Evolutionary conservation across 2,329 filamentous ascomycete species (phyloP).

Genomic region (Alternaria burnsii): DNA sequence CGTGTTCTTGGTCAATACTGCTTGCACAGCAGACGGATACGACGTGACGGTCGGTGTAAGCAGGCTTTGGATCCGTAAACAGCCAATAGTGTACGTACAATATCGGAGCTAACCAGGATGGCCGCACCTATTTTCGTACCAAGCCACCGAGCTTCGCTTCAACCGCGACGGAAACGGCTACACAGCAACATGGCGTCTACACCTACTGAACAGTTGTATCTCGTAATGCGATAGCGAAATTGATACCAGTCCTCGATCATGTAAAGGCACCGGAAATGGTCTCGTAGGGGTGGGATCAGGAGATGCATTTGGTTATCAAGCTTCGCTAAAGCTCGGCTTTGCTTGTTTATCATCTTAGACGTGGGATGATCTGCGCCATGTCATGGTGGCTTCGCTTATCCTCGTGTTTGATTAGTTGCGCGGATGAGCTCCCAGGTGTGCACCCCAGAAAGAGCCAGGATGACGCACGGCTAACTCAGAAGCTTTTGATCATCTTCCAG

Average conservation of each 20-base stretch:
- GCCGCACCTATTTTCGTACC: neutral
- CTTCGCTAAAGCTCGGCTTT: conserved; percentile 10
- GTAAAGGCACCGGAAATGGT: neutral
- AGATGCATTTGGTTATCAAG: neutral
- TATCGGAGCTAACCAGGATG: conserved; percentile 5
- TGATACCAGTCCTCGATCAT: neutral
- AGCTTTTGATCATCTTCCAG: neutral
- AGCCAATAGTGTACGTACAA: conserved; percentile 2
- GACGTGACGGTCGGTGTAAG: conserved; percentile 1
- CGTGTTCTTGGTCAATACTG: neutral
- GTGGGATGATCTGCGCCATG: neutral
- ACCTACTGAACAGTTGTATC: neutral
- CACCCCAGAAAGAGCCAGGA: neutral
- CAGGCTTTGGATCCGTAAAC: neutral
- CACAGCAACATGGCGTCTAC: neutral
- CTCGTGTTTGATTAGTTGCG: neutral
- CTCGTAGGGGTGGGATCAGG: neutral
- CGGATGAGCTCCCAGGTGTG: conserved; percentile 1
- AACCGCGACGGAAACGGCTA: neutral
- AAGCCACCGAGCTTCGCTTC: neutral
- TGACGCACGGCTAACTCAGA: neutral
- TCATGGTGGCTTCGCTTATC: neutral
- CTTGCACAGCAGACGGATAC: neutral
- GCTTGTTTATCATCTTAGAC: conserved; percentile 2
- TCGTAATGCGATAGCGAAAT: neutral